Percentiles rank a stretch among this genome's conserved stretches.
Evolutionary conservation across 1,284 basidiomycete genomes (phyloP).

Genomic region (Termitomyces sp.): DNA sequence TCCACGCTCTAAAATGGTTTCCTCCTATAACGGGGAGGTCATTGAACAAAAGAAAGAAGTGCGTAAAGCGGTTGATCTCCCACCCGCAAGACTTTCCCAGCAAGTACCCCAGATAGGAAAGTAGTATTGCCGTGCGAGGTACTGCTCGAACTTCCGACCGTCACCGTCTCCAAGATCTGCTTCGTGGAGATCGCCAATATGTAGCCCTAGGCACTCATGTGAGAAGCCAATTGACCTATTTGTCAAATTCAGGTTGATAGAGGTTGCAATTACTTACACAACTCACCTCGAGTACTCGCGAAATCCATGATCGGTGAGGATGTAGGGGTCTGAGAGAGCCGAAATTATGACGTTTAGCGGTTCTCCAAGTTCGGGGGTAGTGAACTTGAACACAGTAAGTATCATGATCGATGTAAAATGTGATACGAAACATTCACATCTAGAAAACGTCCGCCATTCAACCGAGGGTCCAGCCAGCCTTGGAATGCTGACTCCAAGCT

Average conservation of each 20-base stretch:
- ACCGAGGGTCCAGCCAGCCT: constrained; percentile 71
- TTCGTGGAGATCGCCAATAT: constrained; percentile 59
- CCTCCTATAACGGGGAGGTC: constrained; percentile 34
- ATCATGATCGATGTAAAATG: neutral
- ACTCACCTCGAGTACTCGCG: constrained; percentile 53
- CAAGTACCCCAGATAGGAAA: constrained; percentile 65
- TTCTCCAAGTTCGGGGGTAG: constrained; percentile 60
- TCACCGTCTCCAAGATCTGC: constrained; percentile 74
- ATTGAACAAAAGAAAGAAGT: neutral
- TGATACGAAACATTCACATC: constrained; percentile 46
- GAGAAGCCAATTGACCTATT: constrained; percentile 74
- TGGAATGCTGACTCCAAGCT: constrained; percentile 6
- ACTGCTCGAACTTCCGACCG: constrained; percentile 54
- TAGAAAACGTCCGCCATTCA: constrained; percentile 63
- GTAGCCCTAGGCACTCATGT: constrained; percentile 67
- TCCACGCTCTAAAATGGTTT: constrained; percentile 65
- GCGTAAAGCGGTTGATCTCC: constrained; percentile 17
- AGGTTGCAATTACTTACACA: neutral
- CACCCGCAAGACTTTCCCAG: constrained; percentile 65
- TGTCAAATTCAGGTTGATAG: neutral
- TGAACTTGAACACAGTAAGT: constrained; percentile 43
- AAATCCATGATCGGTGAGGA: constrained; percentile 64
- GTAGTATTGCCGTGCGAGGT: constrained; percentile 64
- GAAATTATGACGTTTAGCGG: constrained; percentile 63
- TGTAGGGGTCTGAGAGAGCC: constrained; percentile 58